phyloP scores from a whole-genome alignment of 805 yeast genomes.

The Torulaspora maleeae region DNA sequence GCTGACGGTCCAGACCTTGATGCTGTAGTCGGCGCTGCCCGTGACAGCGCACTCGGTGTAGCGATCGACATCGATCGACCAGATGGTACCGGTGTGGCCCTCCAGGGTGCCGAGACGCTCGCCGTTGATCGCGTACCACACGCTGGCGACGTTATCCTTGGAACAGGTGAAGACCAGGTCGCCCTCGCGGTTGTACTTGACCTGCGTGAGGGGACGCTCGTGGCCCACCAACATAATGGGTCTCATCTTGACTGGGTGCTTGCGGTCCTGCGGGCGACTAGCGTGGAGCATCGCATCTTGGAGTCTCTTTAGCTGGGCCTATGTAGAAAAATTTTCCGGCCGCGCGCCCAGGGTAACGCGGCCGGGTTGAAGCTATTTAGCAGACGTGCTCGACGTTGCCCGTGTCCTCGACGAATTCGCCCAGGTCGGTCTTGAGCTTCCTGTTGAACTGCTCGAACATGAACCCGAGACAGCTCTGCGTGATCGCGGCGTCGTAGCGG shows the following conservation, averaged over 20 bases:
- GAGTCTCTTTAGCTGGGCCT: neutral
- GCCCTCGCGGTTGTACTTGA: slow-evolving; percentile 92
- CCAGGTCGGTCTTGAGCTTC: slow-evolving; percentile 59
- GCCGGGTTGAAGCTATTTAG: slow-evolving; percentile 28
- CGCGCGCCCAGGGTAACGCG: slow-evolving; percentile 2
- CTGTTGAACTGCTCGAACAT: slow-evolving; percentile 67
- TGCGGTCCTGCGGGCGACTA: neutral
- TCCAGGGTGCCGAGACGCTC: slow-evolving; percentile 91
- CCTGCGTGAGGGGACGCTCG: slow-evolving; percentile 96
- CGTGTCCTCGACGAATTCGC: slow-evolving; percentile 52
- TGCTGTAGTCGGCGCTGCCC: slow-evolving; percentile 85
- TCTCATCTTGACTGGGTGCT: slow-evolving; percentile 42
- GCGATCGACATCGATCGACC: slow-evolving; percentile 84
- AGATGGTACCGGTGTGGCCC: slow-evolving; percentile 89
- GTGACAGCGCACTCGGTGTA: slow-evolving; percentile 69
- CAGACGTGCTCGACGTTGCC: slow-evolving; percentile 60
- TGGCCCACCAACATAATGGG: slow-evolving; percentile 82
- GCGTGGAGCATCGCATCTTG: neutral
- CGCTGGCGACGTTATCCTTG: slow-evolving; percentile 82
- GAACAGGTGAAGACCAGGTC: slow-evolving; percentile 89
- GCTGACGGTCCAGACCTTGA: slow-evolving; percentile 77
- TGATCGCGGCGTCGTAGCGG: slow-evolving; percentile 75
- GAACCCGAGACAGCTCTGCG: slow-evolving; percentile 62
- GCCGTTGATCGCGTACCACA: slow-evolving; percentile 94
- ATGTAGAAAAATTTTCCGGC: slow-evolving; percentile 6